Percentiles rank a stretch among this genome's conserved stretches.
phyloP scores from a whole-genome alignment of 139 green algal genomes.

The Picochlorum sp. region DNA sequence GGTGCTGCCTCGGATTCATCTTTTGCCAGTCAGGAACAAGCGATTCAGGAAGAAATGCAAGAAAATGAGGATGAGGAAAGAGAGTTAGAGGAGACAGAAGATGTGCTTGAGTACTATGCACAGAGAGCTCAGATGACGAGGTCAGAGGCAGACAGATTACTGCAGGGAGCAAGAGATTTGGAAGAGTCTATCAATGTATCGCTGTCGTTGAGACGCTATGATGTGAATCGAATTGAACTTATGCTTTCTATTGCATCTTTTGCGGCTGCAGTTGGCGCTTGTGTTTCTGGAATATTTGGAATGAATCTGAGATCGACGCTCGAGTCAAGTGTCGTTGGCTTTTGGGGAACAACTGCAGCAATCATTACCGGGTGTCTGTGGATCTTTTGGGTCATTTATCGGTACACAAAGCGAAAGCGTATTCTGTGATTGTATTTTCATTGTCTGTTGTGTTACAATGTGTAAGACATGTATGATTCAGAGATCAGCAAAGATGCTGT shows the following conservation, averaged over 20 bases:
- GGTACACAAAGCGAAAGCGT: constrained; percentile 62
- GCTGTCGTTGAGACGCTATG: constrained; percentile 66
- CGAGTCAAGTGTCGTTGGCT: constrained; percentile 69
- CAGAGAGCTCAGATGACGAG: constrained; percentile 67
- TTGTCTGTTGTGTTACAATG: constrained; percentile 1
- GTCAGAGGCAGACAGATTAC: constrained; percentile 60
- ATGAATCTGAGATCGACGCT: constrained; percentile 55
- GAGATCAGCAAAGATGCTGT: no score
- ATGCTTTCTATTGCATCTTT: constrained; percentile 83
- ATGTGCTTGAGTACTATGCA: constrained; percentile 93
- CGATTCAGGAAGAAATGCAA: constrained; percentile 64
- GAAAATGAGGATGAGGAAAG: constrained; percentile 45
- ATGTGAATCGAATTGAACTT: constrained; percentile 83
- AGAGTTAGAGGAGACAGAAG: constrained; percentile 70
- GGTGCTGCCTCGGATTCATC: neutral
- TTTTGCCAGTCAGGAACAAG: constrained; percentile 28
- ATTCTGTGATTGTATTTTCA: constrained; percentile 54
- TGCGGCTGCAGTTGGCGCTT: constrained; percentile 75
- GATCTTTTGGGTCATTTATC: constrained; percentile 62
- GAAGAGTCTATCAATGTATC: constrained; percentile 87
- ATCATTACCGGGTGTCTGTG: constrained; percentile 67
- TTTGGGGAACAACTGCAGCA: constrained; percentile 66
- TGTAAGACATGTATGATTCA: neutral
- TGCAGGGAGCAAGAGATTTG: constrained; percentile 75
- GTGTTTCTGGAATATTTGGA: constrained; percentile 84